These are phyloP conservation scores for Rubus parviflorus DNA, from an alignment of 306 rosid species.

Conservation along the genomic window DNA sequence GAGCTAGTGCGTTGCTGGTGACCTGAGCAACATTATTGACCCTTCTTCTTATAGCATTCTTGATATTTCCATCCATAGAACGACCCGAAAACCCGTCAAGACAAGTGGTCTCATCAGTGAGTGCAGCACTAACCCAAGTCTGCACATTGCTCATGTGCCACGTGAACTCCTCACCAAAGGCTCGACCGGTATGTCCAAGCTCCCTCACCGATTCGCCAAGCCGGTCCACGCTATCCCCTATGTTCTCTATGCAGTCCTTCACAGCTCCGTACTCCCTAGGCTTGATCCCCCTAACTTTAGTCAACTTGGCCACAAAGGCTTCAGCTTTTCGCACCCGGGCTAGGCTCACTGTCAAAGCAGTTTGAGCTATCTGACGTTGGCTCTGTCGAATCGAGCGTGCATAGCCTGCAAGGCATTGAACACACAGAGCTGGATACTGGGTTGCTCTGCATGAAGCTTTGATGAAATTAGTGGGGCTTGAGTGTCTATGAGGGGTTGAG, in stretches of 20 bases:
- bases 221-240: constrained; percentile 61
- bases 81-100: constrained; percentile 60
- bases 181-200: constrained; percentile 41
- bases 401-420: constrained; percentile 43
- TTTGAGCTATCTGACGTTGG: constrained; percentile 51
- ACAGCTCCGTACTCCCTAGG: constrained; percentile 52
- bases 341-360: constrained; percentile 67
- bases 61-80: constrained; percentile 49
- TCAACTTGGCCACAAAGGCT: constrained; percentile 47
- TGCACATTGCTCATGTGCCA: constrained; percentile 86
- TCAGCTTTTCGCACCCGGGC: constrained; percentile 42
- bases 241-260: constrained; percentile 74
- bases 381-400: constrained; percentile 50
- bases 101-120: constrained; percentile 72
- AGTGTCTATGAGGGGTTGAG: constrained; percentile 18
- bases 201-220: constrained; percentile 57
- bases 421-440: constrained; percentile 57
- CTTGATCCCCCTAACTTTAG: constrained; percentile 40
- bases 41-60: constrained; percentile 43
- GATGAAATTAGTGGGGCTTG: constrained; percentile 48
- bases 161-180: constrained; percentile 50
- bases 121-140: constrained; percentile 87
- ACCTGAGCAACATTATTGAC: constrained; percentile 56
- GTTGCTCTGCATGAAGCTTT: constrained; percentile 60
- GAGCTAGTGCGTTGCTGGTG: constrained; percentile 81